Evolutionary conservation across 179 eudicot species (phyloP).

Genomic region (Vitellaria paradoxa): DNA sequence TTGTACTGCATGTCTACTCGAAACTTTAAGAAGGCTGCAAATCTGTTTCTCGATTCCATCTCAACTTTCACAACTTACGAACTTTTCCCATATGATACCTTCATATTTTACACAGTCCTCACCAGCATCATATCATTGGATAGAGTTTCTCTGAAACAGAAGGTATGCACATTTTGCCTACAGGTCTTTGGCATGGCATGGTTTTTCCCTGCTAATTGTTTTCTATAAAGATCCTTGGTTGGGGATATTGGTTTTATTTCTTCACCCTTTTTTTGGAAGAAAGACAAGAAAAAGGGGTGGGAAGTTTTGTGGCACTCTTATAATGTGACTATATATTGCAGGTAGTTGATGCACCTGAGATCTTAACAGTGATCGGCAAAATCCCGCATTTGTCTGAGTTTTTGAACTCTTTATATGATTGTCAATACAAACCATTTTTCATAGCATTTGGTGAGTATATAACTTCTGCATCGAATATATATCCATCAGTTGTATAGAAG

Average conservation of each 20-base stretch:
- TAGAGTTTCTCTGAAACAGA: constrained; percentile 91
- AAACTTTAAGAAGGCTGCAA: constrained; percentile 85
- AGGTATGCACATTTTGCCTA: constrained; percentile 48
- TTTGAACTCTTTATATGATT: constrained; percentile 84
- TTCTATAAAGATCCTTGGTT: background rate
- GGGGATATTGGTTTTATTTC: background rate
- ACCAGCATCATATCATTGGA: constrained; percentile 90
- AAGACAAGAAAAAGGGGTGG: too few species aligned
- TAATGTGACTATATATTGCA: constrained; percentile 26
- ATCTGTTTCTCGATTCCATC: constrained; percentile 88
- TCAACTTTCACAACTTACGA: constrained; percentile 98
- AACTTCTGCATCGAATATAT: too few species aligned
- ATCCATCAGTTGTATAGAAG: too few species aligned
- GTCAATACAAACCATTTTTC: constrained; percentile 92
- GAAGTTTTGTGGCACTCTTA: too few species aligned
- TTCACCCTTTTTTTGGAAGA: background rate
- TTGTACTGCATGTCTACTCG: constrained; percentile 89
- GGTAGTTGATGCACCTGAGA: constrained; percentile 99
- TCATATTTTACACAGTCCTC: constrained; percentile 87
- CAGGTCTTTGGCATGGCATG: background rate
- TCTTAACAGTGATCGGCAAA: constrained; percentile 90
- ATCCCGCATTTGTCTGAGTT: constrained; percentile 80
- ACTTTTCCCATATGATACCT: constrained; percentile 89
- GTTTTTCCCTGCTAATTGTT: background rate
- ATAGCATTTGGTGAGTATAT: constrained; percentile 76